Evolutionary conservation across 192 early-diverging fungal genomes (phyloP), one percentile per base, ranked within the genome.

Genomic region (Mortierella claussenii): DNA sequence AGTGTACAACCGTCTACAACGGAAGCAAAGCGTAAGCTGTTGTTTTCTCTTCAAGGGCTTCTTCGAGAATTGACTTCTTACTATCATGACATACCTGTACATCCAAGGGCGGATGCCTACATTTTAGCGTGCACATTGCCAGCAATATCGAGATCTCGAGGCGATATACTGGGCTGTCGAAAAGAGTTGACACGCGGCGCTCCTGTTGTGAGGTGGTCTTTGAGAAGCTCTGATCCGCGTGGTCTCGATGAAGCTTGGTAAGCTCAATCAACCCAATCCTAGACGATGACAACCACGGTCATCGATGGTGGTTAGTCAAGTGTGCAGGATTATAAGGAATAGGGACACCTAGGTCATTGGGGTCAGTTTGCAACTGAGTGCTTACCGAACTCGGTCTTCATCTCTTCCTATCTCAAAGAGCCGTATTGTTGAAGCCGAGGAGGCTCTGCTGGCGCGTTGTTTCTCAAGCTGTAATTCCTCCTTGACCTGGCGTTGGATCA

Each of bases 401-500:
- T 58, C 30, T 0, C 64, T 43, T 33, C 64, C 73, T 49, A 59
- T 45, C 26, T 76, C 73, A 31, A 76, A 76, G 0, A 42, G 34
- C 2, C 56, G 20, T 12, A 48, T 47, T 48, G 37, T 43, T 12
- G 45, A 40, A 13, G 36, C 11, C 13, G 58, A 23, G 8, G 44
- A 23, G 3, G 50, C 23, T 9, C 21, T 43, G n/a, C 10, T 18
- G 2, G 55, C 23, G 21, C 43, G 46, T 32, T 67, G 63, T n/a
- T 76, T 76, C 30, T 67, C 50, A 18, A 76, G 26, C 18, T 76
- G 73, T 13, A 76, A 47, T 28, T 76, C 63, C 31, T 76, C 73
- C 37, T 76, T 76, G 33, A 66, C 73, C 40, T 76, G 73, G 24
- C 65, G 73, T 28, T 76, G 73, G 18, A 76, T 61, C 12, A 67